Base-by-base conservation (phyloP, 257 asterid species). In the Verbascum thapsus region DNA sequence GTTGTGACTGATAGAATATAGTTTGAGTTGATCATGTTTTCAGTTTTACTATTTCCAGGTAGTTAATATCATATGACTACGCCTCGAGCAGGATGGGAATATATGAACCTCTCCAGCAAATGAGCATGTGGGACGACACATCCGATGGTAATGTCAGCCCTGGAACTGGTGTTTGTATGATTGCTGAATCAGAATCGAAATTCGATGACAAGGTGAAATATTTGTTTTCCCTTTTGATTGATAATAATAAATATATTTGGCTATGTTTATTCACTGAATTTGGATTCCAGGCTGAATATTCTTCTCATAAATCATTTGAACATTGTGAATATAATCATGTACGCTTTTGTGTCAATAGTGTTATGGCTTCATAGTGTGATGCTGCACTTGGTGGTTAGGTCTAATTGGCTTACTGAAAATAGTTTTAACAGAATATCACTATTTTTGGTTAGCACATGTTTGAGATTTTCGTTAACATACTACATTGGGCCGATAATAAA, bases 41-140 rank as follows among this genome's bases (percentile, higher is more conserved):
- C 32, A 26, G 32, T 26, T 6, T 63, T 3, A 41, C 32, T 5
- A 58, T 12, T 52, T 50, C 12, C 60, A 80, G 87, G 76, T 63
- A 56, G 64, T n/a, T n/a, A n/a, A n/a, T 65, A 26, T 69, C 63
- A 40, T 38, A 91, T 88, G 96, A 81, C 85, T 65, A 78, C 90
- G 80, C 91, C 6, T 67, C 94, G 10, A 76, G 90, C 61, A 76
- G 91, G 73, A 81, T 91, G 77, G 82, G 88, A 0, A 56, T 86
- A 20, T 81, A 77, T 61, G 95, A 88, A 56, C 81, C 98, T 0
- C 69, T 86, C 66, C 85, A 80, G 75, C 95, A 83, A 32, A 79
- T 91, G 15, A 74, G 85, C 78, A 75, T 86, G 90, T 91, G 96
- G 98, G 96, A 84, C 4, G 98, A 83, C 11, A 12, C 89, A 6